A percentile compares a stretch with the other conserved stretches of the same genome.
Conservation (phyloP, 768 basidiomycete genomes). For the Phlebiopsis gigantea region DNA sequence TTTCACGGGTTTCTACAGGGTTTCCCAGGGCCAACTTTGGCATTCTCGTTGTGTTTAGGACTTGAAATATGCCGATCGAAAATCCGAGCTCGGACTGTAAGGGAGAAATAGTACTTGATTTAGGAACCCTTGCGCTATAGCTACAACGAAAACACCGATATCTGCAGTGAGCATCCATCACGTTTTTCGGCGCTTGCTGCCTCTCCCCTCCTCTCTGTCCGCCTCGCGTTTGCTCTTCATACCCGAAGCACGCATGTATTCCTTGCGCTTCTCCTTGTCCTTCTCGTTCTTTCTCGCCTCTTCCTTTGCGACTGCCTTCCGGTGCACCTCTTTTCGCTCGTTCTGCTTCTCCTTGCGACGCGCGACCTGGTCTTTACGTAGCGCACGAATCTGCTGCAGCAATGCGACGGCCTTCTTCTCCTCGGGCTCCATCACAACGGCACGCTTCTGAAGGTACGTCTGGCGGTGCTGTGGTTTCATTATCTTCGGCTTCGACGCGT, state of each 20-base stretch:
- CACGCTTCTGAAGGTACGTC: conserved; percentile 93
- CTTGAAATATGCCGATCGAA: background rate
- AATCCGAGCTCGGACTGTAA: too few species aligned
- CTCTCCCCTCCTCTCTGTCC: conserved; percentile 52
- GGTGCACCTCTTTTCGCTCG: conserved; percentile 62
- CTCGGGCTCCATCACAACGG: conserved; percentile 92
- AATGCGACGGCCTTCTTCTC: conserved; percentile 90
- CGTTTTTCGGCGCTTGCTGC: conserved; percentile 39
- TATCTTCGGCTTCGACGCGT: conserved; percentile 85
- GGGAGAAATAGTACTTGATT: too few species aligned
- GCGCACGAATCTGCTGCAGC: conserved; percentile 88
- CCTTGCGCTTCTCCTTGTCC: conserved; percentile 73
- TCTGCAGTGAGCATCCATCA: conserved; percentile 6
- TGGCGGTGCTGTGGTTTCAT: conserved; percentile 65
- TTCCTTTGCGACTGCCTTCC: conserved; percentile 70
- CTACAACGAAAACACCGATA: background rate
- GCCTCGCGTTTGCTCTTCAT: conserved; percentile 66
- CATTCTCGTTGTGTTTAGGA: background rate
- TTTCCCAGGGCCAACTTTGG: too few species aligned
- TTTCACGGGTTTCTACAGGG: too few species aligned
- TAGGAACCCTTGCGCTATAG: too few species aligned
- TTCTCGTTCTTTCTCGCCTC: conserved; percentile 59
- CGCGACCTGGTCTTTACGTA: conserved; percentile 86
- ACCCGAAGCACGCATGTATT: conserved; percentile 66
- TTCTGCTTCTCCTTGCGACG: conserved; percentile 82